phyloP scores from a whole-genome alignment of 129 eudicot genomes.

The Chrysanthemum makinoi region DNA sequence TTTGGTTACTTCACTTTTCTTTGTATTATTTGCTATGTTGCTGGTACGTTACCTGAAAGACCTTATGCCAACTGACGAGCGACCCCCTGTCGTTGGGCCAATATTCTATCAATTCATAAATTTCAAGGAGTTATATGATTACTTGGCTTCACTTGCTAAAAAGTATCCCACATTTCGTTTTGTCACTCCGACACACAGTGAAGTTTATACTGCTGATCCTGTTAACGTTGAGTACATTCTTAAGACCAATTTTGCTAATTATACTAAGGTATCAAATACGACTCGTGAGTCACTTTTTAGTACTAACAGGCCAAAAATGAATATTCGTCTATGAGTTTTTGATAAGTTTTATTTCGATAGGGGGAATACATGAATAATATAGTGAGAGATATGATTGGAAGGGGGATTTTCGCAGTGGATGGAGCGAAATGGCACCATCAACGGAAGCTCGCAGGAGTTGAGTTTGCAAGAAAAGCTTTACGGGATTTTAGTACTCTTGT shows the following conservation, averaged over 20 bases:
- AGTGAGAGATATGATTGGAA: constrained; percentile 55
- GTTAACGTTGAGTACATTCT: constrained; percentile 55
- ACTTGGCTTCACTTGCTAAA: constrained; percentile 41
- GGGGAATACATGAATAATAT: constrained; percentile 36
- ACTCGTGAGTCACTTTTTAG: neutral
- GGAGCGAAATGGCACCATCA: constrained; percentile 76
- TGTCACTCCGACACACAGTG: constrained; percentile 53
- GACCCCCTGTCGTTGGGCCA: constrained; percentile 60
- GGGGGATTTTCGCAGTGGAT: constrained; percentile 66
- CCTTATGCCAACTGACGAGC: constrained; percentile 24
- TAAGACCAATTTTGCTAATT: constrained; percentile 60
- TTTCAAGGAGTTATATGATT: constrained; percentile 42
- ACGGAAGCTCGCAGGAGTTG: constrained; percentile 63
- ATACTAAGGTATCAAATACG: neutral
- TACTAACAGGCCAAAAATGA: neutral
- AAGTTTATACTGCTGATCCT: constrained; percentile 60
- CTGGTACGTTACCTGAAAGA: constrained; percentile 35
- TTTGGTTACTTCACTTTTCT: constrained; percentile 24
- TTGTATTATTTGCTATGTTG: constrained; percentile 22
- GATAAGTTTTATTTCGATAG: constrained; percentile 4
- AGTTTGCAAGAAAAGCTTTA: constrained; percentile 51
- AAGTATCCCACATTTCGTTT: constrained; percentile 53
- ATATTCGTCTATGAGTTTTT: neutral
- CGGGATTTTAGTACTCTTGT: constrained; percentile 59
- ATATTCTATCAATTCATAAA: constrained; percentile 43